A percentile compares a stretch with the other conserved stretches of the same genome.
Conservation (phyloP, 345 rosid genomes). For the Carallia pectinifolia region DNA sequence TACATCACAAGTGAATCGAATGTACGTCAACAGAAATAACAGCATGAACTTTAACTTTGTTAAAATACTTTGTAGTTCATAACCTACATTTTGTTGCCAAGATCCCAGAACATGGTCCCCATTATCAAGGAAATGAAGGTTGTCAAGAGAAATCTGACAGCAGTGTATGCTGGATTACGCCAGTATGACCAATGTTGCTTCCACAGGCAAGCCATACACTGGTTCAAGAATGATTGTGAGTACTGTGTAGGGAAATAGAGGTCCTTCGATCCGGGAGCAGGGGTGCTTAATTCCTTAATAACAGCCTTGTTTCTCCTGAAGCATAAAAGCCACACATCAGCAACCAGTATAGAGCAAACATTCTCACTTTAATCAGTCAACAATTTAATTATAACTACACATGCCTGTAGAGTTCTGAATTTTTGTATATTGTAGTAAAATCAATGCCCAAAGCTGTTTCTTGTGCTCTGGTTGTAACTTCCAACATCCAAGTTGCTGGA, state of each 20-base stretch:
- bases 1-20: not conserved
- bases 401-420: slow-evolving; percentile 43
- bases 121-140: slow-evolving; percentile 53
- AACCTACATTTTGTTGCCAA: slow-evolving; percentile 57
- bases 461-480: slow-evolving; percentile 55
- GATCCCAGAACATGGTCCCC: slow-evolving; percentile 65
- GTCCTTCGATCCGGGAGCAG: slow-evolving; percentile 58
- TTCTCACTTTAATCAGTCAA: too few species aligned
- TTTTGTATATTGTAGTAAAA: slow-evolving; percentile 55
- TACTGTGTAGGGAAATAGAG: slow-evolving; percentile 50
- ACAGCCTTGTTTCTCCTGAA: slow-evolving; percentile 49
- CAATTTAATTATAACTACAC: too few species aligned
- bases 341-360: not conserved
- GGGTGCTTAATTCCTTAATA: slow-evolving; percentile 47
- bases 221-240: slow-evolving; percentile 51
- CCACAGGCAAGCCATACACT: slow-evolving; percentile 65
- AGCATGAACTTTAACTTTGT: not conserved
- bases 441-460: slow-evolving; percentile 59
- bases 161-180: slow-evolving; percentile 67
- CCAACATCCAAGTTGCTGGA: slow-evolving; percentile 93
- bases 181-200: slow-evolving; percentile 70
- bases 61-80: not conserved
- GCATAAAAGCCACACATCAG: not conserved
- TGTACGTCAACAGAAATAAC: not conserved
- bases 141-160: slow-evolving; percentile 65